Evolutionary conservation across 2,329 filamentous ascomycete genomes (phyloP).

Genomic region (Trichophyton simii): DNA sequence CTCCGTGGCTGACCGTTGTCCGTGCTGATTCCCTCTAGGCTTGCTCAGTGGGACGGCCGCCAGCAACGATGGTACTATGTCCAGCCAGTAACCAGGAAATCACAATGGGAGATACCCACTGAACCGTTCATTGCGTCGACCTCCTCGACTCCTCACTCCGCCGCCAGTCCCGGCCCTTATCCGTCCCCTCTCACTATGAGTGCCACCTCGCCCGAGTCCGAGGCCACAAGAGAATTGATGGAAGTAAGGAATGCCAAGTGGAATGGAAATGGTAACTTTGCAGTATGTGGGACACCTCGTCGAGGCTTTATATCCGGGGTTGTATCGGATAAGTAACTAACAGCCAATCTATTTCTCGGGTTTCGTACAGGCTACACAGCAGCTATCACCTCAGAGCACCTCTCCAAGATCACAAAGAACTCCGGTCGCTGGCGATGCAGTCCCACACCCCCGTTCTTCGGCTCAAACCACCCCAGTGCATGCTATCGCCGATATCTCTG

Average conservation of each 20-base stretch:
- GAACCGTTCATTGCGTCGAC: conserved; percentile 28
- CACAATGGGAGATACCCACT: conserved; percentile 31
- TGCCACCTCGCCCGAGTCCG: conserved; percentile 11
- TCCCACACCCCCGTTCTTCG: conserved; percentile 1
- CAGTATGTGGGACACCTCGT: conserved; percentile 9
- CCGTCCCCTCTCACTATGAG: conserved; percentile 9
- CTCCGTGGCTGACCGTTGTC: neutral
- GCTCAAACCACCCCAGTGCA: neutral
- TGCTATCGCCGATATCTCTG: neutral
- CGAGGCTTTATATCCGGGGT: neutral
- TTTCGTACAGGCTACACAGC: neutral
- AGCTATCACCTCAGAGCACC: conserved; percentile 3
- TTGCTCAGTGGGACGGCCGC: conserved; percentile 30
- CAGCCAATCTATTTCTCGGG: neutral
- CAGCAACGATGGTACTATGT: conserved; percentile 30
- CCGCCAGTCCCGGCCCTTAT: conserved; percentile 14
- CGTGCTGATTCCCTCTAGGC: conserved; percentile 17
- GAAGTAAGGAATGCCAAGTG: conserved; percentile 12
- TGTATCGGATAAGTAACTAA: neutral
- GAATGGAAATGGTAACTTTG: conserved; percentile 8
- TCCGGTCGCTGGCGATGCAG: neutral
- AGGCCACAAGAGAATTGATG: conserved; percentile 13
- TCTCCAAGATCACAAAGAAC: conserved; percentile 4
- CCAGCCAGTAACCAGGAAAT: conserved; percentile 27
- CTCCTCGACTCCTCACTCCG: conserved; percentile 17